Evolutionary conservation across 768 basidiomycete genomes (phyloP).

Genomic region (Boletus edulis): DNA sequence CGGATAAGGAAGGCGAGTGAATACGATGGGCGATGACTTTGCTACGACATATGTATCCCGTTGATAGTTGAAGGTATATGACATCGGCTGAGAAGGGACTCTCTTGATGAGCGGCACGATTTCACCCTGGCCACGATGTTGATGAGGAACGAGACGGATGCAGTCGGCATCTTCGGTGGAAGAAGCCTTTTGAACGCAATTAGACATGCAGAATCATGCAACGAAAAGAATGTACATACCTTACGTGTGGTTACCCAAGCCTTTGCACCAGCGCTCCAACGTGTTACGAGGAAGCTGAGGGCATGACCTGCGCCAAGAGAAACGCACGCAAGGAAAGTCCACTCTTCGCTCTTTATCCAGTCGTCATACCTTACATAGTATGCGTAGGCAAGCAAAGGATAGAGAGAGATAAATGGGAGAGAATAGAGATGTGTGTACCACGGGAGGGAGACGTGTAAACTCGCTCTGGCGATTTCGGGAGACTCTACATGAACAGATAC

Average conservation of each 20-base stretch:
- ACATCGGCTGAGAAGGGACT: conserved; percentile 47
- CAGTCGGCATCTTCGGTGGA: conserved; percentile 73
- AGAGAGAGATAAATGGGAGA: conserved; percentile 74
- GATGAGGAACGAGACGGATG: conserved; percentile 76
- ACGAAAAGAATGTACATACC: conserved; percentile 38
- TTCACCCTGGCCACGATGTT: conserved; percentile 85
- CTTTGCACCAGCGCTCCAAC: conserved; percentile 80
- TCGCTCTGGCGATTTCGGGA: conserved; percentile 64
- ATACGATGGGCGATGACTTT: conserved; percentile 54
- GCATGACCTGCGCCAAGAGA: conserved; percentile 84
- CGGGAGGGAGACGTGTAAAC: conserved; percentile 64
- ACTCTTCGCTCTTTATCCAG: conserved; percentile 92
- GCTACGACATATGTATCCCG: conserved; percentile 85
- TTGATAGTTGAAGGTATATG: conserved; percentile 92
- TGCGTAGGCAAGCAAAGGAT: conserved; percentile 83
- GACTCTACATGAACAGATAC: conserved; percentile 54
- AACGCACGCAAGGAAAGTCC: conserved; percentile 94
- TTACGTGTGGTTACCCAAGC: conserved; percentile 78
- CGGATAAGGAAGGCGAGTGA: conserved; percentile 86
- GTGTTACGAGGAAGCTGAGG: conserved; percentile 86
- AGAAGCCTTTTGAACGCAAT: conserved; percentile 40
- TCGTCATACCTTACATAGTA: conserved; percentile 90
- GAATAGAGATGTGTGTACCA: conserved; percentile 72
- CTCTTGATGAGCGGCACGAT: conserved; percentile 78
- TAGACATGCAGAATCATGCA: not conserved